Evolutionary conservation across 2,329 filamentous ascomycete species (phyloP), one percentile per base, ranked within the genome.

Genomic region (Clonostachys solani): DNA sequence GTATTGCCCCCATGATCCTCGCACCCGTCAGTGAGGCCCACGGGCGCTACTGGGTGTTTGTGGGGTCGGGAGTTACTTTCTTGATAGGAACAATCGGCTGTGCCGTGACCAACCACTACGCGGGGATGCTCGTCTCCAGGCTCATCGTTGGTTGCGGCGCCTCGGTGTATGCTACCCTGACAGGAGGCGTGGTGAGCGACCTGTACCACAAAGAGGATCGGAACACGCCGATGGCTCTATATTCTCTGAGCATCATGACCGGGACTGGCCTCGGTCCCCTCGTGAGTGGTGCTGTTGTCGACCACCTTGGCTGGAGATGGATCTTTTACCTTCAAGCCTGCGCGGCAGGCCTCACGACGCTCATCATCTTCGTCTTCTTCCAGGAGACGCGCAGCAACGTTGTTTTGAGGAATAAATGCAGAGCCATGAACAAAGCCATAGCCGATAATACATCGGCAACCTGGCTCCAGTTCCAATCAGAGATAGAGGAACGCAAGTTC

Each of bases 311-410:
- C 2, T 87, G 82, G 81, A 68, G 81, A 29, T 87, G 84, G 83
- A 77, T 87, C 5, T 87, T 86, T 60, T 86, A 83, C 57, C 60
- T 83, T 2, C 84, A 88, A 52, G 71, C 81, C 15, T 86, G 87
- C 19, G 67, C 74, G 5, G 72, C 78, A 17, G 79, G 71, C 1
- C 55, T 72, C 0, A 67, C 84, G n/a, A 79, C 85, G 4, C 54
- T 72, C 0, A 55, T 77, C 3, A 73, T 86, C 18, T 72, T 73
- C 42, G 52, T 86, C 42, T 77, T 81, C 52, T 84, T 87, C 61
- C 75, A 78, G 38, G 85, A 89, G 59, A 87, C 85, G 0, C 69
- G 84, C n/a, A 82, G 82, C 15, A 83, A 80, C 16, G 83, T 88
- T 0, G 65, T 88, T 0, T 66, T 88, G 2, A 79, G 75, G 15